Evolutionary conservation across 495 filamentous ascomycete species (phyloP).

Genomic region (Hypoxylon fragiforme): DNA sequence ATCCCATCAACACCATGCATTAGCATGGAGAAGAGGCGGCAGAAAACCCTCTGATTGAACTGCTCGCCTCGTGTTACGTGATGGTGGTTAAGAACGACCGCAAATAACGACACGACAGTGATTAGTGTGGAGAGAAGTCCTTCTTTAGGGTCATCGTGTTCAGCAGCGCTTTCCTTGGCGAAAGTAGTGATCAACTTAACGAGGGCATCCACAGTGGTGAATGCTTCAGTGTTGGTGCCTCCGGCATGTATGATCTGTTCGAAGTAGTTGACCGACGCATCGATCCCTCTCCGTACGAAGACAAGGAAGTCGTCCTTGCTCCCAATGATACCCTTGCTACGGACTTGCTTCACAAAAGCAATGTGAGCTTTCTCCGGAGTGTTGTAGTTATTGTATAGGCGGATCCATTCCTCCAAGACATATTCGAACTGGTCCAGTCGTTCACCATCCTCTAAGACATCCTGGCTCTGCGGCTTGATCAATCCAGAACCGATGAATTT

Average conservation of each 20-base stretch:
- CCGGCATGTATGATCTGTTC: constrained; percentile 65
- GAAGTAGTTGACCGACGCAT: constrained; percentile 73
- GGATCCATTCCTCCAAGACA: constrained; percentile 91
- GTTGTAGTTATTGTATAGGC: constrained; percentile 72
- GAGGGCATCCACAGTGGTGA: constrained; percentile 79
- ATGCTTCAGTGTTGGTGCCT: constrained; percentile 68
- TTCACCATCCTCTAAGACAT: constrained; percentile 25
- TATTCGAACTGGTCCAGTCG: constrained; percentile 87
- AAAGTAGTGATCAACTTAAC: constrained; percentile 80
- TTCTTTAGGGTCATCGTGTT: constrained; percentile 21
- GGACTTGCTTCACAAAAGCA: constrained; percentile 84
- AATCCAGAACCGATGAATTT: constrained; percentile 69
- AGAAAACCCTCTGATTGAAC: constrained; percentile 89
- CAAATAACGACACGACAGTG: constrained; percentile 70
- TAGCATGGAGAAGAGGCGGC: constrained; percentile 84
- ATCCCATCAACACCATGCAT: constrained; percentile 61
- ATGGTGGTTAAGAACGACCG: constrained; percentile 83
- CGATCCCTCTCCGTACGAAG: constrained; percentile 82
- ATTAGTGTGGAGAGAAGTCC: constrained; percentile 59
- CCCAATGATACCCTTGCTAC: constrained; percentile 68
- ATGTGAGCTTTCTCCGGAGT: constrained; percentile 69
- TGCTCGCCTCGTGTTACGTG: constrained; percentile 77
- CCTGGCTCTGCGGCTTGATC: constrained; percentile 46
- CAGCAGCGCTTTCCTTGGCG: constrained; percentile 55
- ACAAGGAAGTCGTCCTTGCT: constrained; percentile 71